Percentiles rank a stretch among this genome's conserved stretches.
These are phyloP conservation scores for Ustilago esculenta DNA, from an alignment of 1,284 basidiomycete species.

Conservation along the genomic window DNA sequence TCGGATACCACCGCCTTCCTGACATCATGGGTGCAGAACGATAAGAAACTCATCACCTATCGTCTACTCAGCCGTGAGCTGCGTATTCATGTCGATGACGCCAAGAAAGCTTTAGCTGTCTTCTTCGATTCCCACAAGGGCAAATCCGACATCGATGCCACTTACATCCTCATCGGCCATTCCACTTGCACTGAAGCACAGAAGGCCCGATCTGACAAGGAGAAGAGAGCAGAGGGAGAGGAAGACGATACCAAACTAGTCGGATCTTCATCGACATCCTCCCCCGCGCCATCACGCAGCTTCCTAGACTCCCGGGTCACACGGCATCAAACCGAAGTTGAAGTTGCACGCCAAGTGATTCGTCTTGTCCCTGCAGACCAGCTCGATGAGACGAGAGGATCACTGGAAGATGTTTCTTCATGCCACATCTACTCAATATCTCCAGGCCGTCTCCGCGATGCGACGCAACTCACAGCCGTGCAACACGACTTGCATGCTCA, in stretches of 20 bases:
- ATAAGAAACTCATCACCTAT: constrained; percentile 56
- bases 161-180: constrained; percentile 39
- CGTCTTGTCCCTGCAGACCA: constrained; percentile 30
- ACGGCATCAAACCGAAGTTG: constrained; percentile 7
- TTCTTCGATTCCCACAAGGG: constrained; percentile 35
- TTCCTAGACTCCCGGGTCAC: constrained; percentile 25
- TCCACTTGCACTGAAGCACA: not conserved
- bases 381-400: constrained; percentile 29
- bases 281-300: constrained; percentile 11
- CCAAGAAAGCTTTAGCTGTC: constrained; percentile 34
- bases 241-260: constrained; percentile 9
- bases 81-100: constrained; percentile 51
- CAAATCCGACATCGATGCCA: constrained; percentile 28
- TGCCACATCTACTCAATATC: constrained; percentile 56
- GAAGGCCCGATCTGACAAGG: not conserved
- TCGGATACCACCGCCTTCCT: constrained; percentile 39
- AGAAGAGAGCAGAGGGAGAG: not conserved
- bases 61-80: constrained; percentile 54
- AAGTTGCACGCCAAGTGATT: constrained; percentile 18
- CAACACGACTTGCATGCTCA: constrained; percentile 51
- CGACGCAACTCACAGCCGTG: constrained; percentile 44
- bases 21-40: constrained; percentile 45
- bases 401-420: constrained; percentile 17
- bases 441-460: constrained; percentile 36
- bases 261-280: constrained; percentile 19